Evolutionary conservation across 2,329 filamentous ascomycete species (phyloP), one percentile per base, ranked within the genome.

Genomic region (Ramularia endophylla): DNA sequence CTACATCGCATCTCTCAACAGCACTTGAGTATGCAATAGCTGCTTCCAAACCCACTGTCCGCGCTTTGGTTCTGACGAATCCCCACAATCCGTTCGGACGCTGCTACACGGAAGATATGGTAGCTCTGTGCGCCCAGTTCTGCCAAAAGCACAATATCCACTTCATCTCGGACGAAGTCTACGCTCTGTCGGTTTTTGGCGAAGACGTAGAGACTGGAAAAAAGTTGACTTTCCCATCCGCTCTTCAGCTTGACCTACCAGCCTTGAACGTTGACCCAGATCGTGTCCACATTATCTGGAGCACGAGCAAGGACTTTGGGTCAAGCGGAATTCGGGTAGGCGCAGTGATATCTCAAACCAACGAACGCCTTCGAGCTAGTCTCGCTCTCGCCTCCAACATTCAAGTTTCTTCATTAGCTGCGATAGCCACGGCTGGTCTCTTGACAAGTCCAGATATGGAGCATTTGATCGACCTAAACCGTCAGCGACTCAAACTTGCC

Each of bases 21-120:
- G 6, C 22, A 6, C 11, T 25, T 25, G 22, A 25, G 22, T 6
- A 6, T 11, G 22, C 22, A 6, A 25, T 25, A 6, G 22, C 22
- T 25, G 22, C 22, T 6, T 25, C 22, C 6, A 25, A 25, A 25
- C 6, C 22, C 11, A 6, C 22, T 6, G 22, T 42, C 17, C 40
- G 40, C 9, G 40, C 40, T 8, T 19, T 42, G 4, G 27, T 42
- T 3, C 32, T 42, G 8, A 34, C 40, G 2, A 42, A 42, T 18
- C 40, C 40, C 16, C 40, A 42, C 27, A 42, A 42, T 19, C 40
- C 40, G 7, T 27, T 42, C 15, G 40, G 40, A 27, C 22, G 33
- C 6, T 34, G 32, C 19, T 42, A 42, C 13, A 27, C 17, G 9
- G 27, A 27, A 20, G 33, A 42, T 13, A 25, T 25, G 22, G 22